Evolutionary conservation across 495 filamentous ascomycete genomes (phyloP).

Genomic region (Haplographium delicatum): DNA sequence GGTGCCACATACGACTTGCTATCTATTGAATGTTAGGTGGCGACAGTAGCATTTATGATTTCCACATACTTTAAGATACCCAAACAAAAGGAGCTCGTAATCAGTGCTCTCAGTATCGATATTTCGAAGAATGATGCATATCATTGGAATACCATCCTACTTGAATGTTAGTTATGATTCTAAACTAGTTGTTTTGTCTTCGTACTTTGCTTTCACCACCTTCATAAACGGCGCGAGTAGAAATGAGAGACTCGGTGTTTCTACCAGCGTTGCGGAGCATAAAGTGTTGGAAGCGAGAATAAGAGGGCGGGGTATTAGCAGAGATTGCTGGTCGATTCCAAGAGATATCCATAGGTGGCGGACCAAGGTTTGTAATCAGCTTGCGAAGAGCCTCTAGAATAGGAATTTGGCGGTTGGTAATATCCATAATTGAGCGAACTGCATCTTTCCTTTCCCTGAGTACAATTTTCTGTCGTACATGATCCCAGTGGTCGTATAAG

Average conservation of each 20-base stretch:
- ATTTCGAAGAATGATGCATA: constrained; percentile 60
- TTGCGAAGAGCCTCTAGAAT: constrained; percentile 47
- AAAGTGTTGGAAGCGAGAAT: constrained; percentile 64
- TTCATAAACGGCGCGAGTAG: constrained; percentile 58
- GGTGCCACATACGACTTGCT: constrained; percentile 61
- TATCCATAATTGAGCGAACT: constrained; percentile 44
- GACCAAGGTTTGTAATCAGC: constrained; percentile 56
- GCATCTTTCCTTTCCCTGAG: constrained; percentile 48
- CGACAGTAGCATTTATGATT: constrained; percentile 1
- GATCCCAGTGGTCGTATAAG: constrained; percentile 64
- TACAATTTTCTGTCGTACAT: constrained; percentile 55
- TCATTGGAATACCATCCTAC: constrained; percentile 58
- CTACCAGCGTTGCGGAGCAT: constrained; percentile 62
- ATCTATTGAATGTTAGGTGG: too few relatives aligned
- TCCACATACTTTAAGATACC: constrained; percentile 50
- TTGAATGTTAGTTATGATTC: constrained; percentile 8
- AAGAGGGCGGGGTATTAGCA: constrained; percentile 50
- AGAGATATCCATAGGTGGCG: constrained; percentile 57
- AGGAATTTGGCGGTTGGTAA: constrained; percentile 38
- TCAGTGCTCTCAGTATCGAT: constrained; percentile 56
- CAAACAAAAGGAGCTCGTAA: constrained; percentile 56
- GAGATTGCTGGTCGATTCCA: constrained; percentile 58
- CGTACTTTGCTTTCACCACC: constrained; percentile 58
- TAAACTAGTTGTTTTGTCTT: too few relatives aligned
- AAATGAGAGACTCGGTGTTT: constrained; percentile 53